Base-by-base conservation (phyloP, 352 stramenopile genomes). In the Aphanomyces stellatus region DNA sequence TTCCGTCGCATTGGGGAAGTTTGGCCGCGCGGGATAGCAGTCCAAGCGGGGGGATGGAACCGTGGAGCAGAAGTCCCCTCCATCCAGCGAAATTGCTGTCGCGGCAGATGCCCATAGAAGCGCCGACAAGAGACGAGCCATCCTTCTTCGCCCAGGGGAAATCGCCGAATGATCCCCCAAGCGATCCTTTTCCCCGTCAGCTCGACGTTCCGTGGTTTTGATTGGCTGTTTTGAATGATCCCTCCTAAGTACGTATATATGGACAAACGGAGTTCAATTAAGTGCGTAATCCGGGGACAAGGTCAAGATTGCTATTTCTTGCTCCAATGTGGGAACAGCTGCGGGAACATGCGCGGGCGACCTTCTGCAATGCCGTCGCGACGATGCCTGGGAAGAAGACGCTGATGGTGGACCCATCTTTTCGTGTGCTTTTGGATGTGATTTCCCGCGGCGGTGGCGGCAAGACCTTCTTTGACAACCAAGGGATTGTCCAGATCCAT, bases 1-100 rank as follows among this genome's bases (percentile, higher is more conserved):
- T 48, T 91, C 81, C 17, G 83, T 93, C 30, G 72, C 75, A 34
- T 81, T 82, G 8, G 82, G 84, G 57, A 92, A 92, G 62, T 85
- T 80, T 7, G 69, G 33, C 15, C 72, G 70, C 13, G 73, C 67
- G 24, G 85, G 85, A 62, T 92, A 93, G 66, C 85, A 95, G 69
- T 93, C 78, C 48, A 92, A 66, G 4, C 85, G 82, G 4, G 49
- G 49, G 17, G 49, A 57, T 30, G 49, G 49, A n/a, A 57, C 33
- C 27, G 49, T 22, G 7, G 27, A 15, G 30, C 49, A 57, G 6
- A 34, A 24, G 33, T 57, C 49, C 11, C 8, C 49, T 57, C 33
- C 22, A 8, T 8, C 19, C 19, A 24, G 8, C 42, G 42, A 24
- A 22, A 51, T 51, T n/a, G n/a, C n/a, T n/a, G n/a, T n/a, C n/a